Conservation (phyloP, 192 early-diverging fungal species). For the Coemansia sp. region DNA sequence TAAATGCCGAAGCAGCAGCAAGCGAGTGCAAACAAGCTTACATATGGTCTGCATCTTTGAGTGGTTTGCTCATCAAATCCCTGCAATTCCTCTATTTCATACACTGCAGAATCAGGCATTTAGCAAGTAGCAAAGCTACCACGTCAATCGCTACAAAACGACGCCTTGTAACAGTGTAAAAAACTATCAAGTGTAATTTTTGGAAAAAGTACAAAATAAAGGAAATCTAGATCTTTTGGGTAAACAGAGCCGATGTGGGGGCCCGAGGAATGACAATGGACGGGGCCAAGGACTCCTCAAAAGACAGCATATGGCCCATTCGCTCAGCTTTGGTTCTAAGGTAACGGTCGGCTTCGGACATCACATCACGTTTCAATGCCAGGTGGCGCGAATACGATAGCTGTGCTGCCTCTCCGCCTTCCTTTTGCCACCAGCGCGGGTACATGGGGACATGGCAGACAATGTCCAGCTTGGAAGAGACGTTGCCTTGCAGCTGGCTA, state of each 20-base stretch:
- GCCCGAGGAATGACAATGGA: slow-evolving; percentile 6
- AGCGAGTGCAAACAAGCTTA: not conserved
- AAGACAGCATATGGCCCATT: slow-evolving; percentile 84
- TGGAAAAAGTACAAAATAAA: slow-evolving; percentile 7
- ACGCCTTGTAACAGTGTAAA: no score
- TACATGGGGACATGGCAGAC: slow-evolving; percentile 86
- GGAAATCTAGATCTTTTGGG: slow-evolving; percentile 2
- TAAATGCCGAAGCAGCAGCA: not conserved
- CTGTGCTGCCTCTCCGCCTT: slow-evolving; percentile 19
- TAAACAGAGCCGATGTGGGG: slow-evolving; percentile 2
- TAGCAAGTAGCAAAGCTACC: no score
- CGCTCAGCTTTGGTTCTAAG: slow-evolving; percentile 83
- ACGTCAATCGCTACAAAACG: no score
- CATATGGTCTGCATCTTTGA: not conserved
- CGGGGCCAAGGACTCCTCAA: slow-evolving; percentile 13
- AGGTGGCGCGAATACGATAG: slow-evolving; percentile 35
- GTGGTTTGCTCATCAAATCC: not conserved
- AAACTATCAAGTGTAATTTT: not conserved
- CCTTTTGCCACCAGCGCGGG: slow-evolving; percentile 87
- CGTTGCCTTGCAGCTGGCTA: slow-evolving; percentile 62
- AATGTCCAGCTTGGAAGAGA: slow-evolving; percentile 58
- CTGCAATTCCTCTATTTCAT: not conserved
- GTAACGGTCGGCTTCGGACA: slow-evolving; percentile 77
- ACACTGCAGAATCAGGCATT: slow-evolving; percentile 1
- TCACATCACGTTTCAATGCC: slow-evolving; percentile 27